Evolutionary conservation across 2,329 filamentous ascomycete species (phyloP).

Genomic region (Periglandula ipomoeae): DNA sequence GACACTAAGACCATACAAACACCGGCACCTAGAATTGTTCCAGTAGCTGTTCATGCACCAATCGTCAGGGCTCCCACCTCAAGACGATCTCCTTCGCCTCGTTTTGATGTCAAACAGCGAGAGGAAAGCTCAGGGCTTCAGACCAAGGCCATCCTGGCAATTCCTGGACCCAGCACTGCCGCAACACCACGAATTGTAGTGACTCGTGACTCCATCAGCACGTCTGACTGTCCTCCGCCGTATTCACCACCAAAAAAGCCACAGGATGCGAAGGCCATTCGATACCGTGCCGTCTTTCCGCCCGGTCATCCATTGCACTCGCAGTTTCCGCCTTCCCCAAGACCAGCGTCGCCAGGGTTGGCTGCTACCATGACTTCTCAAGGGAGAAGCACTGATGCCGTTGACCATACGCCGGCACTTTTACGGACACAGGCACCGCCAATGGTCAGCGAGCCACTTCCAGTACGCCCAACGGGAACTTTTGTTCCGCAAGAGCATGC

Average conservation of each 20-base stretch:
- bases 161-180: not conserved
- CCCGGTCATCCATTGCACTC: slow-evolving; percentile 37
- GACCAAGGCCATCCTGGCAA: not conserved
- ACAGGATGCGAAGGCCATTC: slow-evolving; percentile 26
- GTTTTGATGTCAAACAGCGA: slow-evolving; percentile 9
- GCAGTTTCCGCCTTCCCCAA: slow-evolving; percentile 48
- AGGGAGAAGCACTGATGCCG: slow-evolving; percentile 49
- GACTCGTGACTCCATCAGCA: not conserved
- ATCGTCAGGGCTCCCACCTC: slow-evolving; percentile 29
- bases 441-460: slow-evolving; percentile 22
- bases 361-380: slow-evolving; percentile 53
- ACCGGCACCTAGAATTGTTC: slow-evolving; percentile 11
- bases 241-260: slow-evolving; percentile 40
- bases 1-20: slow-evolving; percentile 12
- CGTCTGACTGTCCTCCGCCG: slow-evolving; percentile 40
- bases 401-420: slow-evolving; percentile 40
- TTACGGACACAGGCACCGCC: slow-evolving; percentile 11
- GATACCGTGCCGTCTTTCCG: slow-evolving; percentile 51
- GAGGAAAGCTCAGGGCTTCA: not conserved
- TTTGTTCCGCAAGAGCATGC: slow-evolving; percentile 37
- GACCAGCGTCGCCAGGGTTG: slow-evolving; percentile 53
- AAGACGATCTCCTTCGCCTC: slow-evolving; percentile 23
- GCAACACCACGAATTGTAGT: slow-evolving; percentile 3
- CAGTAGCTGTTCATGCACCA: slow-evolving; percentile 20
- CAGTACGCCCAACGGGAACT: slow-evolving; percentile 34